Evolutionary conservation across 441 rosid species (phyloP).

Genomic region (Hypseocharis bilobata): DNA sequence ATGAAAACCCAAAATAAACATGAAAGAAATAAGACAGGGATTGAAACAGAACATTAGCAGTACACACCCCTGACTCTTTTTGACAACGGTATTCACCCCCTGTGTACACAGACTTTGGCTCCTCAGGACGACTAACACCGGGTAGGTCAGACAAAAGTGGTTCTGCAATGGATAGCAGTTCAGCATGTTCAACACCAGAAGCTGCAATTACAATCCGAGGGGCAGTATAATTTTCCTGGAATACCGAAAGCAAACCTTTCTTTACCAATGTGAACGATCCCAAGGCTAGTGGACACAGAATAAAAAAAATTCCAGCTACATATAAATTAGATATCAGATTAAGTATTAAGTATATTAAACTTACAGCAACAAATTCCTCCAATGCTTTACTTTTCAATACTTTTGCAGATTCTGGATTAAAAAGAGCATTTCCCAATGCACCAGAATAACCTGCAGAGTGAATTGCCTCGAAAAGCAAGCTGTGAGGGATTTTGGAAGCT

Average conservation of each 20-base stretch:
- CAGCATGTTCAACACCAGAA: conserved; percentile 68
- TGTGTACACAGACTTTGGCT: conserved; percentile 62
- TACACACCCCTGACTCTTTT: conserved; percentile 61
- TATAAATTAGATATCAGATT: conserved; percentile 6
- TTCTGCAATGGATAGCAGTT: conserved; percentile 61
- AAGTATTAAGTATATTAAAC: conserved; percentile 19
- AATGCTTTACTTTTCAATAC: conserved; percentile 45
- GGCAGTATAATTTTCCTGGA: conserved; percentile 72
- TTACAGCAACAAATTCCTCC: conserved; percentile 68
- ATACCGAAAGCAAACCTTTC: conserved; percentile 21
- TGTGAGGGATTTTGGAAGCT: conserved; percentile 59
- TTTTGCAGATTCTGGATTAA: conserved; percentile 57
- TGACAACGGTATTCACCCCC: conserved; percentile 86
- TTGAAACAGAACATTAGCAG: conserved; percentile 3
- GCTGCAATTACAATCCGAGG: conserved; percentile 79
- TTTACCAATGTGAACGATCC: conserved; percentile 10
- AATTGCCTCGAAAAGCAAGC: conserved; percentile 72
- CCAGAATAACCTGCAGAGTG: conserved; percentile 73
- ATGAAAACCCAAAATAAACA: conserved; percentile 10
- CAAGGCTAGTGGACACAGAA: background rate
- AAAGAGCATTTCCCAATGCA: conserved; percentile 74
- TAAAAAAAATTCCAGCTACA: background rate
- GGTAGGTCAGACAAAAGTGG: conserved; percentile 75
- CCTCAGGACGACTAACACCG: conserved; percentile 28
- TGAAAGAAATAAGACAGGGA: conserved; percentile 3